Conservation (phyloP, 768 basidiomycete species). For the Kwoniella sp. region DNA sequence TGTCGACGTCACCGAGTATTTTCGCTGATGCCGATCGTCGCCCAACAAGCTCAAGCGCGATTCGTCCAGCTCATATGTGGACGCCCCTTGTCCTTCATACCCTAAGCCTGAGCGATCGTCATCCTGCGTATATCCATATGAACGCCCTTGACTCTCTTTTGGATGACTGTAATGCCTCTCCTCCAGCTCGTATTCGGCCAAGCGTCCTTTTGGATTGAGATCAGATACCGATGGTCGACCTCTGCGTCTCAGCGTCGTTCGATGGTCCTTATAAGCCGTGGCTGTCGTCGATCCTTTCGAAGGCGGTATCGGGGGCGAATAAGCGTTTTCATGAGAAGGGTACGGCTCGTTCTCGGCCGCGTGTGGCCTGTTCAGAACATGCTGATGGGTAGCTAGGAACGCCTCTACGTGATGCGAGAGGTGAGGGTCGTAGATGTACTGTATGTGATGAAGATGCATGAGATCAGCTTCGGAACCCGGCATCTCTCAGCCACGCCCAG, state of each 20-base stretch:
- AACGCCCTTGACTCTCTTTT: neutral
- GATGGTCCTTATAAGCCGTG: slow-evolving; percentile 21
- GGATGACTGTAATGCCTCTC: slow-evolving; percentile 1
- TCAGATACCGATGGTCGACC: neutral
- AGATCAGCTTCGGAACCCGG: too few relatives aligned
- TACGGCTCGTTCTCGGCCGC: neutral
- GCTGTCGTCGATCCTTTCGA: slow-evolving; percentile 19
- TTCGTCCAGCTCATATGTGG: slow-evolving; percentile 18
- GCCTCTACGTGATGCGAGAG: slow-evolving; percentile 46
- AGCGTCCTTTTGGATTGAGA: neutral
- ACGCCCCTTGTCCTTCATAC: slow-evolving; percentile 3
- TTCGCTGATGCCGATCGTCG: neutral
- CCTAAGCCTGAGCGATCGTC: neutral
- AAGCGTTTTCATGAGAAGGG: neutral
- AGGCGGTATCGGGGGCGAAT: slow-evolving; percentile 1
- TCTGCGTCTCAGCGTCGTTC: slow-evolving; percentile 16
- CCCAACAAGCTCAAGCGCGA: neutral
- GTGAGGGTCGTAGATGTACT: slow-evolving; percentile 51
- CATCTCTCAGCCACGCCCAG: too few relatives aligned
- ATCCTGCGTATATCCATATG: neutral
- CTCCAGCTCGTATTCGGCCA: slow-evolving; percentile 6
- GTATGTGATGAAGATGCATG: neutral
- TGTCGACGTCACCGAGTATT: neutral
- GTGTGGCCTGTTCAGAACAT: neutral
- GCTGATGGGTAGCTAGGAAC: slow-evolving; percentile 34